Percentiles rank a stretch among this genome's conserved stretches.
Conservation (phyloP, 2,329 filamentous ascomycete species). For the Monosporascus sp. region DNA sequence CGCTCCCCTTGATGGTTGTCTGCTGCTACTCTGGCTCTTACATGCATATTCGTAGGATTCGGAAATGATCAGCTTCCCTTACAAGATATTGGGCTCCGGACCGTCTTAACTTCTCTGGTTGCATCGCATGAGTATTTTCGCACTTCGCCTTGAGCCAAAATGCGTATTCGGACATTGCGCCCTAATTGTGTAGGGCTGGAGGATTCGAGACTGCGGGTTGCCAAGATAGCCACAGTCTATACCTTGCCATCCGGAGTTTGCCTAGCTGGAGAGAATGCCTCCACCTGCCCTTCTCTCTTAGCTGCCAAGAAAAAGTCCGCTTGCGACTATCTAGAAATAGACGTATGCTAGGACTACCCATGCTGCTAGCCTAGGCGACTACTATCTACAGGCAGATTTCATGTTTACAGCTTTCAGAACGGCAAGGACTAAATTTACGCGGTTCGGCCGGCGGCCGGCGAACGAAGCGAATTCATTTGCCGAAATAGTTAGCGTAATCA, state of each 20-base stretch:
- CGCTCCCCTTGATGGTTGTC: neutral
- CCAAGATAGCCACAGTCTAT: neutral
- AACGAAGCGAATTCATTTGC: too few relatives aligned
- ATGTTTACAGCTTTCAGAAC: too few relatives aligned
- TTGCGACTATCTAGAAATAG: too few relatives aligned
- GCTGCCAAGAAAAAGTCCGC: neutral
- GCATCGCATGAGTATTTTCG: too few relatives aligned
- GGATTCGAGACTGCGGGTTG: neutral
- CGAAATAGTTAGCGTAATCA: too few relatives aligned
- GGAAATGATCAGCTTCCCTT: neutral
- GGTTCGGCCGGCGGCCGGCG: too few relatives aligned
- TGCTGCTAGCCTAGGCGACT: too few relatives aligned
- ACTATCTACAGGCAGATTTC: too few relatives aligned
- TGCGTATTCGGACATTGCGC: too few relatives aligned
- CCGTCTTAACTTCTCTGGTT: neutral
- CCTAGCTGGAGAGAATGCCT: neutral
- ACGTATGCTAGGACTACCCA: too few relatives aligned
- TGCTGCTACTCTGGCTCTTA: neutral
- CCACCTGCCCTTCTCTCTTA: neutral
- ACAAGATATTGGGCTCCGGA: neutral
- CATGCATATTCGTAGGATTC: neutral
- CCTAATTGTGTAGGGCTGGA: neutral
- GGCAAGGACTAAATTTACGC: too few relatives aligned
- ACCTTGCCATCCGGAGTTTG: neutral
- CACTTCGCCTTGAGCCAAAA: too few relatives aligned